A percentile compares a stretch with the other conserved stretches of the same genome.
Conservation (phyloP, 192 early-diverging fungal species). For the Ramicandelaber brevisporus region DNA sequence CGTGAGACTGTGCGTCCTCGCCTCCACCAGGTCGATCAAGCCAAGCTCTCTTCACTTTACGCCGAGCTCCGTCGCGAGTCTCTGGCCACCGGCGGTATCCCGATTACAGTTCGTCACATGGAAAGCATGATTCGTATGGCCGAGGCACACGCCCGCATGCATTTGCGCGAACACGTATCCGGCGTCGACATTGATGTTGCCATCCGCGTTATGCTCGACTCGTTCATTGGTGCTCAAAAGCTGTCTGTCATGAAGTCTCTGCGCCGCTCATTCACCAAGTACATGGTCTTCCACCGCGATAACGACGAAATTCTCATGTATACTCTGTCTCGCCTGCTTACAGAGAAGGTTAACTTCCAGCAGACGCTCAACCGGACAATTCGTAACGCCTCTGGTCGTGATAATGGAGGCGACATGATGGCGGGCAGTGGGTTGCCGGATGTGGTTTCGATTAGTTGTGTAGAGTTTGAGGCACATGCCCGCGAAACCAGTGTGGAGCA, state of each 20-base stretch:
- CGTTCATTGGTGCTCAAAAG: conserved; percentile 86
- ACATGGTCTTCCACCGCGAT: conserved; percentile 49
- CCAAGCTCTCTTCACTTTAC: conserved; percentile 75
- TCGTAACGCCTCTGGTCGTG: too few relatives aligned
- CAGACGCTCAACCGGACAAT: conserved; percentile 30
- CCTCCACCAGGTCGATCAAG: conserved; percentile 62
- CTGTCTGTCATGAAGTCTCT: conserved; percentile 63
- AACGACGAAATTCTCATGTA: conserved; percentile 57
- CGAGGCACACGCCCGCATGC: conserved; percentile 86
- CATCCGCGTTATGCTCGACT: conserved; percentile 63
- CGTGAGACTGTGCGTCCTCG: conserved; percentile 48
- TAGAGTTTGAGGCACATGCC: conserved; percentile 31
- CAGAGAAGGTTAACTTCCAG: conserved; percentile 48
- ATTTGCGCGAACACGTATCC: conserved; percentile 71
- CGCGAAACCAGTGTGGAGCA: conserved; percentile 27
- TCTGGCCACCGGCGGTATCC: conserved; percentile 41
- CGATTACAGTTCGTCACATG: conserved; percentile 70
- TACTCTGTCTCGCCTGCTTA: conserved; percentile 40
- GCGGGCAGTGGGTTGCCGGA: conserved; percentile 19
- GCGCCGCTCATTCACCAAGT: conserved; percentile 65
- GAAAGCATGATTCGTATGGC: conserved; percentile 68
- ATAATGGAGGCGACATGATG: background rate
- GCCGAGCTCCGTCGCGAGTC: conserved; percentile 80
- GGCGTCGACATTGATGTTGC: conserved; percentile 85
- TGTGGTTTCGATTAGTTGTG: conserved; percentile 21